Percentiles rank a stretch among this genome's conserved stretches.
Evolutionary conservation across 768 basidiomycete species (phyloP).

Genomic region (Pulveroboletus sp.): DNA sequence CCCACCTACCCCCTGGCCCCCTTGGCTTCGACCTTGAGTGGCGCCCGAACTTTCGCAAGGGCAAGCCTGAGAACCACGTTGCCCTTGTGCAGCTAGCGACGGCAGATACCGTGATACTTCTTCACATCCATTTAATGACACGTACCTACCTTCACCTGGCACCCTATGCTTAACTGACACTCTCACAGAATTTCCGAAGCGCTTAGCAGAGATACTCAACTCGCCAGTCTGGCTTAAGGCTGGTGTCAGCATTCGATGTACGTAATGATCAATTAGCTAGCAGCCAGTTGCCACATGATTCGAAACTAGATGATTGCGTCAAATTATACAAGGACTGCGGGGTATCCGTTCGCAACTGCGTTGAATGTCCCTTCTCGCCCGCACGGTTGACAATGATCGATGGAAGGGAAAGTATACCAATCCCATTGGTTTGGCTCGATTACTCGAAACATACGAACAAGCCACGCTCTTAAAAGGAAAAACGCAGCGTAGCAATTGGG

Average conservation of each 20-base stretch:
- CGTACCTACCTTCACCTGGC: slow-evolving; percentile 21
- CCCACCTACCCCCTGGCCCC: slow-evolving; percentile 22
- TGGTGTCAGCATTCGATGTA: slow-evolving; percentile 73
- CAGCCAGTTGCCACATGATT: not conserved
- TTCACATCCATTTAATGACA: slow-evolving; percentile 63
- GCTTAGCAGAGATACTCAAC: slow-evolving; percentile 49
- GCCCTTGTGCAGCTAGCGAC: slow-evolving; percentile 73
- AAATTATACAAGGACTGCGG: slow-evolving; percentile 53
- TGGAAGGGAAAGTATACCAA: slow-evolving; percentile 71
- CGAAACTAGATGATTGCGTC: slow-evolving; percentile 53
- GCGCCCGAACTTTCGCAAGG: slow-evolving; percentile 58
- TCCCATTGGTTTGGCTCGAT: slow-evolving; percentile 59
- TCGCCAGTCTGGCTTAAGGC: slow-evolving; percentile 56
- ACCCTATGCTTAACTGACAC: slow-evolving; percentile 4
- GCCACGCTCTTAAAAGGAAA: slow-evolving; percentile 54
- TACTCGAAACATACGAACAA: slow-evolving; percentile 59
- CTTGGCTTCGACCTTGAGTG: slow-evolving; percentile 80
- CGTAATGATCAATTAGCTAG: slow-evolving; percentile 16
- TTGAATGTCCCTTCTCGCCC: slow-evolving; percentile 70
- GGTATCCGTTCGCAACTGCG: slow-evolving; percentile 46
- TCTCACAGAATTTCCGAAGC: slow-evolving; percentile 48
- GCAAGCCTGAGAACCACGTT: slow-evolving; percentile 57
- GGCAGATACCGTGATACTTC: slow-evolving; percentile 49
- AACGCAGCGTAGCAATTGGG: slow-evolving; percentile 70
- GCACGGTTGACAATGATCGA: slow-evolving; percentile 60